Conservation (phyloP, 805 yeast species). For the Yarrowia yakushimensis region DNA sequence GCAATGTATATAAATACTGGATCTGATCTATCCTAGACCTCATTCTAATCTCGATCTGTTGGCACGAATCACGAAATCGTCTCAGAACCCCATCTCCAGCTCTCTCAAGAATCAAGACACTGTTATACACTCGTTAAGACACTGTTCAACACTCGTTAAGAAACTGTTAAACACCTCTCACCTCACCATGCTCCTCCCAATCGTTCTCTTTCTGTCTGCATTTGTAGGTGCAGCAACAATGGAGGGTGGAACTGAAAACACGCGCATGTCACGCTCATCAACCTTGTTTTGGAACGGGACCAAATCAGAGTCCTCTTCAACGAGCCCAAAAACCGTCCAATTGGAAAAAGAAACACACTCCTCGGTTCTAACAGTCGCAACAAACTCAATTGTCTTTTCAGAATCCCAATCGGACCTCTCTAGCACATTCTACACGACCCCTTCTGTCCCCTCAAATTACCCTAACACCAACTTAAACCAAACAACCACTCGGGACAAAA, state of each 20-base stretch:
- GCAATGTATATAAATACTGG: too few species aligned
- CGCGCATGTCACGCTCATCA: neutral
- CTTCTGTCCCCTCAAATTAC: neutral
- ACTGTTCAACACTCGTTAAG: too few species aligned
- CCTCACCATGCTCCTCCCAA: too few species aligned
- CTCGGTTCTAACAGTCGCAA: neutral
- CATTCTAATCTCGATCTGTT: too few species aligned
- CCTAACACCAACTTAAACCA: neutral
- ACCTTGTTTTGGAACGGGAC: neutral
- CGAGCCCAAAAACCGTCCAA: neutral
- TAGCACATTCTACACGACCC: neutral
- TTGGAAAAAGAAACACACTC: neutral
- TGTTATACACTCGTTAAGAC: too few species aligned
- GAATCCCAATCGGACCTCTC: neutral
- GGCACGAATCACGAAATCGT: too few species aligned
- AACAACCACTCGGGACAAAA: neutral
- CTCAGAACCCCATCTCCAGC: too few species aligned
- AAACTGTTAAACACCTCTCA: too few species aligned
- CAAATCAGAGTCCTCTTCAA: neutral
- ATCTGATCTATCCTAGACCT: too few species aligned
- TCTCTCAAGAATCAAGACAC: too few species aligned
- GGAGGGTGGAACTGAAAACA: neutral
- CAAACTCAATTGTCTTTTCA: neutral
- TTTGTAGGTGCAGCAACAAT: slow-evolving; percentile 6
- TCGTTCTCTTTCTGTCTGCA: too few species aligned